Percentiles rank a stretch among this genome's conserved stretches.
Conservation (phyloP, 2,329 filamentous ascomycete species). For the Colletotrichum godetiae region DNA sequence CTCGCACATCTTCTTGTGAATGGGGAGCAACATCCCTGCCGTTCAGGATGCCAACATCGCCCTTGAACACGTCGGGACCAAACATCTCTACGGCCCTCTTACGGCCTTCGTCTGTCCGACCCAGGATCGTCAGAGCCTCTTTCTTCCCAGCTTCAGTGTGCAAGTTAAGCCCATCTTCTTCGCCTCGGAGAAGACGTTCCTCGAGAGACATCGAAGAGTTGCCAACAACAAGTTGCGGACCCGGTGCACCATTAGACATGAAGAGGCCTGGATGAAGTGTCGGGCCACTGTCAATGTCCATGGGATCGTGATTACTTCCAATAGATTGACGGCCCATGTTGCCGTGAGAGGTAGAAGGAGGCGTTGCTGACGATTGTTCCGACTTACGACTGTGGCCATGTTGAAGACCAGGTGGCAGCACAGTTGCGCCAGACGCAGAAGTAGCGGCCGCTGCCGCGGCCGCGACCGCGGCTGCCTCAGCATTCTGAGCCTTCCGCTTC, state of each 20-base stretch:
- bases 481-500: slow-evolving; percentile 77
- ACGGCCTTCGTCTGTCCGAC: slow-evolving; percentile 61
- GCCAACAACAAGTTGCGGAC: slow-evolving; percentile 55
- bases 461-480: slow-evolving; percentile 60
- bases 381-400: slow-evolving; percentile 25
- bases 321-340: slow-evolving; percentile 24
- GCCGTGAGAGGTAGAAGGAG: slow-evolving; percentile 41
- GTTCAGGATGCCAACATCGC: slow-evolving; percentile 33
- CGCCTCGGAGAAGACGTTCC: slow-evolving; percentile 61
- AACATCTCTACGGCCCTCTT: slow-evolving; percentile 63
- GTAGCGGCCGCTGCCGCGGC: slow-evolving; percentile 39
- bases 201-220: slow-evolving; percentile 57
- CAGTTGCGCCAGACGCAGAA: slow-evolving; percentile 26
- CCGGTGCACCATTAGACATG: slow-evolving; percentile 48
- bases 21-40: slow-evolving; percentile 35
- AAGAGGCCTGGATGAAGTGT: slow-evolving; percentile 57
- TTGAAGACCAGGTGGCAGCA: slow-evolving; percentile 13
- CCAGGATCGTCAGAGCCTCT: slow-evolving; percentile 64
- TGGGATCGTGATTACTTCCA: slow-evolving; percentile 47
- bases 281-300: slow-evolving; percentile 51
- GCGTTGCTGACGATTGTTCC: slow-evolving; percentile 36
- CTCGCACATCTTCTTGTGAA: slow-evolving; percentile 55
- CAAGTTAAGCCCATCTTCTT: slow-evolving; percentile 58
- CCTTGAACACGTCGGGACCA: slow-evolving; percentile 60
- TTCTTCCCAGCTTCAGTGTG: slow-evolving; percentile 58